Evolutionary conservation across 306 rosid species (phyloP).

Genomic region (Fragaria iinumae): DNA sequence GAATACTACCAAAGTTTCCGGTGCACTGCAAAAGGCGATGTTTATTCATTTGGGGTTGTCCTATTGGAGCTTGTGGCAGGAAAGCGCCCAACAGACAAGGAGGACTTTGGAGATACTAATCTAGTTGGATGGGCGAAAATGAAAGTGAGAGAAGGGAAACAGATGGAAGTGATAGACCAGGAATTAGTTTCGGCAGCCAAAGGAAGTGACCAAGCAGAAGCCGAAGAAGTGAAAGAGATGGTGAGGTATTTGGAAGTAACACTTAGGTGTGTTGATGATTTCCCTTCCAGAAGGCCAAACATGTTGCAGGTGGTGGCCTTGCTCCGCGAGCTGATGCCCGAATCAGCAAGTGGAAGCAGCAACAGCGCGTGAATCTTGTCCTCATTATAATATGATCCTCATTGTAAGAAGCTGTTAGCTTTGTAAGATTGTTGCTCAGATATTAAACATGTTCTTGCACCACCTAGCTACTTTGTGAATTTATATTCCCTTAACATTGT

Average conservation of each 20-base stretch:
- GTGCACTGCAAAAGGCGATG: slow-evolving; percentile 96
- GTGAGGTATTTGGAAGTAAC: slow-evolving; percentile 69
- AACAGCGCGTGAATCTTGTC: slow-evolving; percentile 58
- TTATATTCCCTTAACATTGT: background rate
- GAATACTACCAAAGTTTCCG: slow-evolving; percentile 96
- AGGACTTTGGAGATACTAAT: slow-evolving; percentile 93
- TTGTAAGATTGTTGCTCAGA: slow-evolving; percentile 42
- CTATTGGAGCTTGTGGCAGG: slow-evolving; percentile 81
- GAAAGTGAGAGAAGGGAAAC: slow-evolving; percentile 83
- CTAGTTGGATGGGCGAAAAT: slow-evolving; percentile 95
- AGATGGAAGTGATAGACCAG: slow-evolving; percentile 82
- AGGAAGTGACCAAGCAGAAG: slow-evolving; percentile 77
- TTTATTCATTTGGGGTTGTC: slow-evolving; percentile 89
- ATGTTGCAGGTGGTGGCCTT: slow-evolving; percentile 90
- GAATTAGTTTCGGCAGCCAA: slow-evolving; percentile 62
- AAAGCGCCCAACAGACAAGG: slow-evolving; percentile 89
- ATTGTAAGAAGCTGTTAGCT: slow-evolving; percentile 32
- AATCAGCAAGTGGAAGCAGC: slow-evolving; percentile 74
- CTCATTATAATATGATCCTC: slow-evolving; percentile 27
- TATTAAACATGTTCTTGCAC: slow-evolving; percentile 30
- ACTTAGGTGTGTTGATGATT: slow-evolving; percentile 77
- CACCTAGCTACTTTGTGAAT: background rate
- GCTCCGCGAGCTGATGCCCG: slow-evolving; percentile 81
- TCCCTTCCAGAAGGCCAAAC: slow-evolving; percentile 88
- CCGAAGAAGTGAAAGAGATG: slow-evolving; percentile 89